Conservation (phyloP, 2,329 filamentous ascomycete genomes). For the Aureobasidium mangrovei region DNA sequence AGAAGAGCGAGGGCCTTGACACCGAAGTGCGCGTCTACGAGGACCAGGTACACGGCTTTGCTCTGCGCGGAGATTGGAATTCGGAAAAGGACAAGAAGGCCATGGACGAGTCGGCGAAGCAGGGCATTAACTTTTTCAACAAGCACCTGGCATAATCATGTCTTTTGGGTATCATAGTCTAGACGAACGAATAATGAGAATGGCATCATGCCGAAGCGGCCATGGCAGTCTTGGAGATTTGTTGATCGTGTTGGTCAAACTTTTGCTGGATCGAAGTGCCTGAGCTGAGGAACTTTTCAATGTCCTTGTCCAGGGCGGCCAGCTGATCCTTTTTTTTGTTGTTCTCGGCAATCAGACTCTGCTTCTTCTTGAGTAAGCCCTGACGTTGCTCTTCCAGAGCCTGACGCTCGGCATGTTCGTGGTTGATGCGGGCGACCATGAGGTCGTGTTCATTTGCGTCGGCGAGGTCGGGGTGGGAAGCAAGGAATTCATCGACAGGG, state of each 20-base stretch:
- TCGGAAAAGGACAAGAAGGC: slow-evolving; percentile 39
- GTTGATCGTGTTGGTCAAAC: slow-evolving; percentile 15
- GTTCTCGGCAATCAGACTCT: slow-evolving; percentile 64
- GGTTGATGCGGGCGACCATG: slow-evolving; percentile 83
- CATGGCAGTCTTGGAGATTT: neutral
- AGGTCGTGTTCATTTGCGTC: slow-evolving; percentile 66
- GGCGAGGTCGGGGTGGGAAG: slow-evolving; percentile 64
- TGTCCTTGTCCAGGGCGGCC: slow-evolving; percentile 78
- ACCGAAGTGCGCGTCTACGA: slow-evolving; percentile 36
- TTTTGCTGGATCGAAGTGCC: slow-evolving; percentile 28
- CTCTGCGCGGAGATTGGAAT: slow-evolving; percentile 35
- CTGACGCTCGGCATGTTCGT: slow-evolving; percentile 79
- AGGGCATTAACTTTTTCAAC: slow-evolving; percentile 20
- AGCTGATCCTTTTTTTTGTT: slow-evolving; percentile 91
- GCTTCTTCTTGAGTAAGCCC: slow-evolving; percentile 52
- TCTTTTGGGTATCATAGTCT: slow-evolving; percentile 3
- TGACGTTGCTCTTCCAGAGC: slow-evolving; percentile 76
- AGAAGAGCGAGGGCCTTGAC: slow-evolving; percentile 26
- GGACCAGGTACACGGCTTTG: slow-evolving; percentile 38
- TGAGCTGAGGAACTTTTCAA: slow-evolving; percentile 90
- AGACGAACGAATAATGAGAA: neutral
- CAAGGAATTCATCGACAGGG: slow-evolving; percentile 72
- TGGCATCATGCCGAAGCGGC: neutral
- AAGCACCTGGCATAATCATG: slow-evolving; percentile 15
- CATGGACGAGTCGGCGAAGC: slow-evolving; percentile 36